Evolutionary conservation across 1,139 yeast species (phyloP).

Genomic region (Saccharomycopsis hybrid): DNA sequence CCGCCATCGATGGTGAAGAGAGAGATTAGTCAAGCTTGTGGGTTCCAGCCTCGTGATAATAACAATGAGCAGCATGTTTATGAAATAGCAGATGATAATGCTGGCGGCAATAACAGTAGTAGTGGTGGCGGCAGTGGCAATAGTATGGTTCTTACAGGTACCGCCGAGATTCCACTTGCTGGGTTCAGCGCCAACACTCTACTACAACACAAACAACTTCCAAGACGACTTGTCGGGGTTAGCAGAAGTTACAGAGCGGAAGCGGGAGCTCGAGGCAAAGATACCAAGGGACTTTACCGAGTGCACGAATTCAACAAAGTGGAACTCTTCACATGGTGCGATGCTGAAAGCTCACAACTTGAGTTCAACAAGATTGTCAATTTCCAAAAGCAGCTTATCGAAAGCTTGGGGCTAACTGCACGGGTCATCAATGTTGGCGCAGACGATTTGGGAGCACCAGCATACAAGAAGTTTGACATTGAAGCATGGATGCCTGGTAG

Average conservation of each 20-base stretch:
- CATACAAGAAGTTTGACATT: constrained; percentile 83
- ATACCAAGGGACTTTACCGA: constrained; percentile 85
- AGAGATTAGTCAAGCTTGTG: constrained; percentile 82
- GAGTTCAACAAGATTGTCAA: constrained; percentile 44
- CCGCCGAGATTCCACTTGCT: constrained; percentile 94
- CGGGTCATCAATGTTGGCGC: constrained; percentile 85
- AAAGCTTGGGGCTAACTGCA: constrained; percentile 69
- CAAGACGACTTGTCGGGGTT: constrained; percentile 67
- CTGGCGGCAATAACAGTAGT: no score
- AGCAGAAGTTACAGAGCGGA: constrained; percentile 91
- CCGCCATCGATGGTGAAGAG: constrained; percentile 86
- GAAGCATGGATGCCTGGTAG: constrained; percentile 99
- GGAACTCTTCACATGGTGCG: constrained; percentile 79
- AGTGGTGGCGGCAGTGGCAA: constrained; percentile 15
- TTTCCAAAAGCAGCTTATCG: constrained; percentile 60
- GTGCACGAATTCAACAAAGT: constrained; percentile 98
- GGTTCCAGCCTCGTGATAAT: constrained; percentile 89
- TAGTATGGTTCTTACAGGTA: constrained; percentile 74
- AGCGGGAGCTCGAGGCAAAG: constrained; percentile 95
- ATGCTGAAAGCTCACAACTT: constrained; percentile 40
- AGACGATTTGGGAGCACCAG: constrained; percentile 90
- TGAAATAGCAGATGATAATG: constrained; percentile 32
- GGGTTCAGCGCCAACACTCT: constrained; percentile 49
- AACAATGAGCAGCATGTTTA: constrained; percentile 85
- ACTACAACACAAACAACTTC: constrained; percentile 36